A percentile compares a stretch with the other conserved stretches of the same genome.
Evolutionary conservation across 2,329 filamentous ascomycete genomes (phyloP).

Genomic region (Phaeosphaeria sp.): DNA sequence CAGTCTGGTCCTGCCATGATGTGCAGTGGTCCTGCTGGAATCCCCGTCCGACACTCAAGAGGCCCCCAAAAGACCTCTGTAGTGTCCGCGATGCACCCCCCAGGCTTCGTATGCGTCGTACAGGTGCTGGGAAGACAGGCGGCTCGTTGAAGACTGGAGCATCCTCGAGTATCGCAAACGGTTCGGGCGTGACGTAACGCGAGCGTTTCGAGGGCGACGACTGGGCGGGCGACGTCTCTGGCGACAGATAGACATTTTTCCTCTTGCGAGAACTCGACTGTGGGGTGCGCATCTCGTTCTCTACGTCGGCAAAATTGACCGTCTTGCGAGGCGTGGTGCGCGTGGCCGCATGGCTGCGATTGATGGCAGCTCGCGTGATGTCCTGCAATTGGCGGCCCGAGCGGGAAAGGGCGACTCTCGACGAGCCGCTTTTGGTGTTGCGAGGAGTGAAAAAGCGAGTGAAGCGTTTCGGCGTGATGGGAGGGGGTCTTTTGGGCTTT

Average conservation of each 20-base stretch:
- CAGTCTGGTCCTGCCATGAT: constrained; percentile 66
- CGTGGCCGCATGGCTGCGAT: constrained; percentile 42
- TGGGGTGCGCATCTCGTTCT: constrained; percentile 41
- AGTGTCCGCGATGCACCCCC: constrained; percentile 49
- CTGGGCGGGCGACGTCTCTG: constrained; percentile 49
- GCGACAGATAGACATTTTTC: constrained; percentile 48
- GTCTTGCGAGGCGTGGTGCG: constrained; percentile 47
- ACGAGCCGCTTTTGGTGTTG: constrained; percentile 41
- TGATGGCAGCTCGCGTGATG: constrained; percentile 56
- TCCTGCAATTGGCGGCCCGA: constrained; percentile 57
- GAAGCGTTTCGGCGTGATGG: constrained; percentile 60
- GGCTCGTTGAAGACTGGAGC: constrained; percentile 31
- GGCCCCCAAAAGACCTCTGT: constrained; percentile 56
- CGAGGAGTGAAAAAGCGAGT: constrained; percentile 60
- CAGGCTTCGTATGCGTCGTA: constrained; percentile 46
- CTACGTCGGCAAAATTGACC: constrained; percentile 48
- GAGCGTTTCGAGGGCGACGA: constrained; percentile 52
- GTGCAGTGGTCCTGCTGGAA: constrained; percentile 50
- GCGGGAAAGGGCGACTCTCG: constrained; percentile 38
- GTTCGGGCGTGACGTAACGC: constrained; percentile 34
- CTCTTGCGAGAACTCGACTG: constrained; percentile 44
- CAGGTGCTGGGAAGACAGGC: constrained; percentile 37
- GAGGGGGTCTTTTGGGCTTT: constrained; percentile 56
- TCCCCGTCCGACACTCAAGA: constrained; percentile 49
- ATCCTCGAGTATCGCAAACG: constrained; percentile 44